A percentile compares a stretch with the other conserved stretches of the same genome.
Evolutionary conservation across 1,139 yeast species (phyloP).

Genomic region (Taphrina flavorubra): DNA sequence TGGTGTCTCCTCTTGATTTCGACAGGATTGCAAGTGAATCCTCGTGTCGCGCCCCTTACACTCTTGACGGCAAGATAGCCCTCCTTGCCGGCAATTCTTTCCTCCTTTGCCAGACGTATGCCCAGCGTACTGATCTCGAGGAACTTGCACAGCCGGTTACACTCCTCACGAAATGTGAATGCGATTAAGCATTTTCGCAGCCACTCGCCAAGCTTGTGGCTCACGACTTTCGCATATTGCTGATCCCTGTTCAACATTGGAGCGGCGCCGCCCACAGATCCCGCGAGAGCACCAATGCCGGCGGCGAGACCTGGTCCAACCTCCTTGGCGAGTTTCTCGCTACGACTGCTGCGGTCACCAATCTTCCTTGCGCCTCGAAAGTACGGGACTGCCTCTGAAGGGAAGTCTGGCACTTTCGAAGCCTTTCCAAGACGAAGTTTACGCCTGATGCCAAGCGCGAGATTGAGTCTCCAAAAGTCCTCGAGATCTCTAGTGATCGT

Average conservation of each 20-base stretch:
- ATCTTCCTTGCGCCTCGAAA: slow-evolving; percentile 46
- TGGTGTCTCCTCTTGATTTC: slow-evolving; percentile 67
- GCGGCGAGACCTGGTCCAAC: slow-evolving; percentile 39
- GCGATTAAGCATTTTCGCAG: slow-evolving; percentile 64
- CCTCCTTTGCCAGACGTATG: slow-evolving; percentile 79
- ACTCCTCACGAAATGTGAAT: slow-evolving; percentile 75
- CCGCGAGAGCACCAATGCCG: slow-evolving; percentile 36
- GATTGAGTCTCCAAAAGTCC: slow-evolving; percentile 58
- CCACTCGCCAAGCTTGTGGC: slow-evolving; percentile 62
- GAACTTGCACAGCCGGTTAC: slow-evolving; percentile 80
- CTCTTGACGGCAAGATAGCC: slow-evolving; percentile 82
- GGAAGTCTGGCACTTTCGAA: slow-evolving; percentile 50
- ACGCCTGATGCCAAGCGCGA: slow-evolving; percentile 62
- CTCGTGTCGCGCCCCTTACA: slow-evolving; percentile 81
- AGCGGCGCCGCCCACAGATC: slow-evolving; percentile 39
- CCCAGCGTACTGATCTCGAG: slow-evolving; percentile 90
- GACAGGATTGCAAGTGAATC: slow-evolving; percentile 44
- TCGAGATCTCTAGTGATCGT: slow-evolving; percentile 71
- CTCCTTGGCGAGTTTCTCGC: slow-evolving; percentile 23
- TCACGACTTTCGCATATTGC: slow-evolving; percentile 41
- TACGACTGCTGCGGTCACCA: slow-evolving; percentile 36
- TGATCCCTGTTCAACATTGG: slow-evolving; percentile 13
- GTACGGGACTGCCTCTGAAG: slow-evolving; percentile 47
- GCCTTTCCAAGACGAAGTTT: slow-evolving; percentile 61
- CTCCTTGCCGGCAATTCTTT: slow-evolving; percentile 83